Evolutionary conservation across 73 alveolate species (phyloP).

Genomic region (Stentor roeselii): DNA sequence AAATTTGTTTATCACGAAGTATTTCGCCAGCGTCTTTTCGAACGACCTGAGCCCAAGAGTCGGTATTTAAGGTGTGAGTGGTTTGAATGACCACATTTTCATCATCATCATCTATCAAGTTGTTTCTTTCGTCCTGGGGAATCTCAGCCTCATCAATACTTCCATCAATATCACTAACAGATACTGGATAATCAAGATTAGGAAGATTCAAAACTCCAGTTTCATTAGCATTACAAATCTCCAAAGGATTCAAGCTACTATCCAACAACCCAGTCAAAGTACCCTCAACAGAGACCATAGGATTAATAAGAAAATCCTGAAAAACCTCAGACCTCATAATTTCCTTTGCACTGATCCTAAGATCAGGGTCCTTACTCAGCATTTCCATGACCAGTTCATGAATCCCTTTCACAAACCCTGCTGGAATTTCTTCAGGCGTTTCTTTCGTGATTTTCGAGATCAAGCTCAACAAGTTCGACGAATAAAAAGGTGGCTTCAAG

Average conservation of each 20-base stretch:
- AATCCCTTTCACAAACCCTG: background rate
- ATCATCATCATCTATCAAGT: no score
- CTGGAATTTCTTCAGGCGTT: conserved; percentile 34
- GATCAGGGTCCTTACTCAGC: background rate
- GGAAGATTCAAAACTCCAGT: conserved; percentile 8
- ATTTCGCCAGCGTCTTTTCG: background rate
- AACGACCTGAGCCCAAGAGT: background rate
- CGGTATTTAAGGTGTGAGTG: background rate
- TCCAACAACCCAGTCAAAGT: background rate
- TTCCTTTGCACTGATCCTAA: background rate
- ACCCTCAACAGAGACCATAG: background rate
- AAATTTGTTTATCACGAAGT: background rate
- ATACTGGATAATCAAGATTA: background rate
- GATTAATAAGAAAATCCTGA: background rate
- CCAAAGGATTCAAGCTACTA: background rate
- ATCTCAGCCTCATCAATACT: background rate
- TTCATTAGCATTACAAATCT: background rate
- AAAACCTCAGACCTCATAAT: background rate
- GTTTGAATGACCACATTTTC: background rate
- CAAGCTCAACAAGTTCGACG: conserved; percentile 44
- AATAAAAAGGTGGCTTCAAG: conserved; percentile 60
- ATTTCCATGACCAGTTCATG: background rate
- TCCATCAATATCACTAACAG: background rate
- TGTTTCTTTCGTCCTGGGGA: background rate
- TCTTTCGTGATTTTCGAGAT: conserved; percentile 42